Conservation (phyloP, 2,329 filamentous ascomycete genomes). For the Myriangium duriaei region DNA sequence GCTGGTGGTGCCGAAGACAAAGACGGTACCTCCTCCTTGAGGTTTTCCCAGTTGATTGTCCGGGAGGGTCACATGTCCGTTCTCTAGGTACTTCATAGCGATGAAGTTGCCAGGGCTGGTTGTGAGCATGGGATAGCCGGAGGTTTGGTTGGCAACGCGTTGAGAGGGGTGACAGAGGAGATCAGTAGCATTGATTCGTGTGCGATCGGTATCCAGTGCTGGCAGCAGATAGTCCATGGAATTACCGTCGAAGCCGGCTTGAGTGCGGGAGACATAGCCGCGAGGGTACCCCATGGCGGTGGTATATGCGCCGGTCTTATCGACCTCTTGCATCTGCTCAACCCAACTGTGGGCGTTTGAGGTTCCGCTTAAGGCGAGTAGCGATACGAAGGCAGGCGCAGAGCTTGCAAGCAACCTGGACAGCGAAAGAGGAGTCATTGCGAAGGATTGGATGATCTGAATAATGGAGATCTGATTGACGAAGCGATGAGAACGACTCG, state of each 20-base stretch:
- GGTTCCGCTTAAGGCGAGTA: no score
- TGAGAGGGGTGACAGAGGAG: conserved; percentile 54
- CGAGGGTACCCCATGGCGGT: conserved; percentile 64
- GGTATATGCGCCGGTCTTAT: conserved; percentile 59
- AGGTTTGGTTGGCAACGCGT: conserved; percentile 38
- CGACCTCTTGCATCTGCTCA: conserved; percentile 60
- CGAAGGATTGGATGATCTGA: no score
- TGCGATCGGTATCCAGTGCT: conserved; percentile 29
- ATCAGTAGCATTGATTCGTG: conserved; percentile 38
- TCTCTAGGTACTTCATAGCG: conserved; percentile 39
- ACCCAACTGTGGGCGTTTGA: conserved; percentile 65
- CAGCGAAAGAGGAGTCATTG: not conserved
- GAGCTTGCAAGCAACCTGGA: not conserved
- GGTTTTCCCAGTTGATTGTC: conserved; percentile 31
- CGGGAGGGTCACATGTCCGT: conserved; percentile 36
- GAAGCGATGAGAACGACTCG: no score
- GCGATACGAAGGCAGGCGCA: no score
- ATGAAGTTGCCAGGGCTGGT: conserved; percentile 36
- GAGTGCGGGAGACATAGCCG: conserved; percentile 49
- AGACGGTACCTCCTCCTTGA: conserved; percentile 32
- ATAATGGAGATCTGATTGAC: no score
- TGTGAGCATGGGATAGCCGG: conserved; percentile 50
- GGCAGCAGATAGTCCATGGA: conserved; percentile 50
- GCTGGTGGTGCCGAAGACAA: conserved; percentile 37
- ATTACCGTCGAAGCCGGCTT: conserved; percentile 44